Evolutionary conservation across 2,329 filamentous ascomycete genomes (phyloP), one percentile per base, ranked within the genome.

Genomic region (Nothopassalora personata): DNA sequence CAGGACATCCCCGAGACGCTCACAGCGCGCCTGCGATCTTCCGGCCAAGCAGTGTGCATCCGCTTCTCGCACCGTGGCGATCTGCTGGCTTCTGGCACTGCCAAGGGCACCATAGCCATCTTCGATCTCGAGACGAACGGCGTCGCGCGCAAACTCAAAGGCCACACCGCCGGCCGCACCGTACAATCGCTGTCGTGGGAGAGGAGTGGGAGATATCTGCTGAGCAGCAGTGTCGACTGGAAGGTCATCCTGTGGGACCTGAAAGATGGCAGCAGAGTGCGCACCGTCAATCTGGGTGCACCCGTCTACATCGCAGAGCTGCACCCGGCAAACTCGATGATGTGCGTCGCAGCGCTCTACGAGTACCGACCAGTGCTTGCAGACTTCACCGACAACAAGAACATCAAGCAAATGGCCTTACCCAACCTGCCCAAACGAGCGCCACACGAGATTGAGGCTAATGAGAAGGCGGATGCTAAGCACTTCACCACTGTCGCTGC

Each of bases 71-170:
- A 91, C 71, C 90, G 87, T 71, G 94, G 94, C 74, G 93, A 99
- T 76, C 92, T 94, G 68, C 86, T 99, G 64, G 94, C 94, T 48
- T 96, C 92, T 31, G 94, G 94, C 64, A 87, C 94, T 71, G 80
- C 84, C 62, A 94, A 99, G 77, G 94, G 94, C 66, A 94, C 91
- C 5, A 89, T 99, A 45, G 90, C 96, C 57, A 89, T 99, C 50
- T 99, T 96, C 82, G 94, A 99, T 72, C 85, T 97, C 53, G 95
- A 99, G 76, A 99, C 95, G 9, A 96, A 95, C 81, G 93, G 94
- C 39, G 90, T 97, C 4, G 94, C 94, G 59, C 88, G 91, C 71
- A 99, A 97, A 77, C 80, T 99, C 64, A 86, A 91, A 65, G 94
- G 93, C 11, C 94, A 99, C 76, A 96, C 90, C 53, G 61, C 68